Conservation (phyloP, 139 green algal species). For the Closterium sp. region DNA sequence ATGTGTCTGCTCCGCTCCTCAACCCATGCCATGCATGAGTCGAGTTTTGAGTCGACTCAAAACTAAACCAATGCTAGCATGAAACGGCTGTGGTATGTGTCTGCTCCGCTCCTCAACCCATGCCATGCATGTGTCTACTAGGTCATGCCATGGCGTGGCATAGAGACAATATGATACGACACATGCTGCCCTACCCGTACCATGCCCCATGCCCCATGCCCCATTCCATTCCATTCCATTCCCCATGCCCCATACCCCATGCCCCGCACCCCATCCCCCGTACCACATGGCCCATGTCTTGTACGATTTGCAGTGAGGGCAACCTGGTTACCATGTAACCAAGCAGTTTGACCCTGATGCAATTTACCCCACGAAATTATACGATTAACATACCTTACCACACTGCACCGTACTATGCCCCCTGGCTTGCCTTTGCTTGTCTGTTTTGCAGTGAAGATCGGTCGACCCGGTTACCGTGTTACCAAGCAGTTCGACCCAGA, state of each 20-base stretch:
- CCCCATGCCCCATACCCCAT: background rate
- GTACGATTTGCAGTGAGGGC: background rate
- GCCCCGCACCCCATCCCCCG: no score
- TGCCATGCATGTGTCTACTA: background rate
- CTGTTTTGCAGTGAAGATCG: slow-evolving; percentile 83
- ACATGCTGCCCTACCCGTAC: background rate
- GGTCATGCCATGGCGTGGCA: background rate
- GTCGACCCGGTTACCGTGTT: slow-evolving; percentile 93
- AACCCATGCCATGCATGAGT: no score
- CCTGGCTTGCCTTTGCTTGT: background rate
- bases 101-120: background rate
- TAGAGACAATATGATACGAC: background rate
- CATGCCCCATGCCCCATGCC: background rate
- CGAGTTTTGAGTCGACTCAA: no score
- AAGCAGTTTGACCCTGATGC: no score
- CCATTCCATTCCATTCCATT: background rate
- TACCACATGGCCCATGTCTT: background rate
- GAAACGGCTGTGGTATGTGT: background rate
- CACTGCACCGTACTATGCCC: background rate
- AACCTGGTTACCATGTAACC: no score
- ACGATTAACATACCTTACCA: background rate
- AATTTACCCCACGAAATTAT: background rate
- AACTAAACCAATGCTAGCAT: background rate
- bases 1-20: background rate
- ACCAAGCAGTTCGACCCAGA: slow-evolving; percentile 95